Conservation (phyloP, 2,329 filamentous ascomycete genomes). For the Neospermospora avenae region DNA sequence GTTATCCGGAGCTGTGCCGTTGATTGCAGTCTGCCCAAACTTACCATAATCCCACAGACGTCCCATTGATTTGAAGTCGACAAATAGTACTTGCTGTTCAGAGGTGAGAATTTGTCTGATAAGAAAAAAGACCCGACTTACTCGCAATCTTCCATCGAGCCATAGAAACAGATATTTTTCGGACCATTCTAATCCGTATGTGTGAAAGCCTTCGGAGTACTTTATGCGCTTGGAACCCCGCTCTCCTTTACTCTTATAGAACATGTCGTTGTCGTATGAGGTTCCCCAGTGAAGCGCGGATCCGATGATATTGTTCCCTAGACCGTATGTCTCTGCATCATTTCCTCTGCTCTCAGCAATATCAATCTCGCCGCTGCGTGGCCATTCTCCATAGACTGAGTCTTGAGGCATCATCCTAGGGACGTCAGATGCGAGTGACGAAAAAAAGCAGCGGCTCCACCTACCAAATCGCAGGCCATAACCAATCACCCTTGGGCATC, state of each 20-base stretch:
- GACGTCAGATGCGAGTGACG: neutral
- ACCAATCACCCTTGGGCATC: slow-evolving; percentile 51
- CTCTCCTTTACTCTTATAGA: slow-evolving; percentile 21
- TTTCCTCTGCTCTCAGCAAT: slow-evolving; percentile 50
- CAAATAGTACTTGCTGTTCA: slow-evolving; percentile 36
- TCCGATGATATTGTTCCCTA: slow-evolving; percentile 42
- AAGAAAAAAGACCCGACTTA: neutral
- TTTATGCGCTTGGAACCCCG: slow-evolving; percentile 36
- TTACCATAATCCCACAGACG: slow-evolving; percentile 40
- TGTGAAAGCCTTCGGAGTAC: slow-evolving; percentile 45
- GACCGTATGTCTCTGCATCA: slow-evolving; percentile 36
- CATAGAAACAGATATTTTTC: slow-evolving; percentile 52
- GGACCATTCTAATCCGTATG: slow-evolving; percentile 52
- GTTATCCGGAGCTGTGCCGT: slow-evolving; percentile 41
- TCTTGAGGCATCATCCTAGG: slow-evolving; percentile 46
- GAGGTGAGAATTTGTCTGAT: neutral
- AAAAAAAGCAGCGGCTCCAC: neutral
- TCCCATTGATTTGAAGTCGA: slow-evolving; percentile 28
- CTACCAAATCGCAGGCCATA: slow-evolving; percentile 46
- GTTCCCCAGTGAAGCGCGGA: slow-evolving; percentile 49
- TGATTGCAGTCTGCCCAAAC: slow-evolving; percentile 41
- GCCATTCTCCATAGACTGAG: slow-evolving; percentile 48
- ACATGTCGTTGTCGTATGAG: slow-evolving; percentile 27
- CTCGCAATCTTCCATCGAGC: slow-evolving; percentile 41
- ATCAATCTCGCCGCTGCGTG: slow-evolving; percentile 51